These are phyloP conservation scores for Fusarium sp. DNA, from an alignment of 2,329 filamentous ascomycete species.

Conservation along the genomic window DNA sequence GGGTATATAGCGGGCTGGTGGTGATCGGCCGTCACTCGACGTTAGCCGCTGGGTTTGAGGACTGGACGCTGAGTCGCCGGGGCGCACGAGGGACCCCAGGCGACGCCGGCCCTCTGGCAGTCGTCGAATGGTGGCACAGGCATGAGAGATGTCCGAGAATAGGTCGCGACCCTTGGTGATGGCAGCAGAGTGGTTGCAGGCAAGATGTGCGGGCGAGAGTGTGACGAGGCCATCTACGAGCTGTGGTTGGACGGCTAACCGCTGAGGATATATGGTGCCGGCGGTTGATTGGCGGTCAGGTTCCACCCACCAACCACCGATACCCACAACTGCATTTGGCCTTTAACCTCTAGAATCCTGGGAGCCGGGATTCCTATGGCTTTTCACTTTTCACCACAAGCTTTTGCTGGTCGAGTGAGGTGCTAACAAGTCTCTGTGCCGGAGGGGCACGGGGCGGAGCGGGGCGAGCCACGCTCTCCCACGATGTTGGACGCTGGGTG, in stretches of 20 bases:
- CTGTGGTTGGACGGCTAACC: slow-evolving; percentile 64
- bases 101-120: slow-evolving; percentile 35
- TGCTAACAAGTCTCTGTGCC: no score
- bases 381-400: no score
- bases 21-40: slow-evolving; percentile 62
- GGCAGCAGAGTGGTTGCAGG: slow-evolving; percentile 50
- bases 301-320: slow-evolving; percentile 37
- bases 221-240: slow-evolving; percentile 42
- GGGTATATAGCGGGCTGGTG: slow-evolving; percentile 73
- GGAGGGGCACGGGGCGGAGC: slow-evolving; percentile 38
- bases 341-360: slow-evolving; percentile 26
- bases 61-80: slow-evolving; percentile 62
- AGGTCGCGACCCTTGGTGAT: slow-evolving; percentile 54
- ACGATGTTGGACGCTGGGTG: slow-evolving; percentile 1
- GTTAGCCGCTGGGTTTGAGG: slow-evolving; percentile 59
- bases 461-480: slow-evolving; percentile 33
- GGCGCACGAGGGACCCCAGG: slow-evolving; percentile 45
- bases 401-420: no score
- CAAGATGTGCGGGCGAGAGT: slow-evolving; percentile 42
- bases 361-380: slow-evolving; percentile 28
- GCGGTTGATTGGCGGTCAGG: slow-evolving; percentile 42
- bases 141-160: slow-evolving; percentile 56
- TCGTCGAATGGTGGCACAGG: slow-evolving; percentile 54
- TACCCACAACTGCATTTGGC: slow-evolving; percentile 31
- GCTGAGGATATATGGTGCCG: slow-evolving; percentile 49